Conservation (phyloP, 768 basidiomycete species). For the Lactarius sanguifluus region DNA sequence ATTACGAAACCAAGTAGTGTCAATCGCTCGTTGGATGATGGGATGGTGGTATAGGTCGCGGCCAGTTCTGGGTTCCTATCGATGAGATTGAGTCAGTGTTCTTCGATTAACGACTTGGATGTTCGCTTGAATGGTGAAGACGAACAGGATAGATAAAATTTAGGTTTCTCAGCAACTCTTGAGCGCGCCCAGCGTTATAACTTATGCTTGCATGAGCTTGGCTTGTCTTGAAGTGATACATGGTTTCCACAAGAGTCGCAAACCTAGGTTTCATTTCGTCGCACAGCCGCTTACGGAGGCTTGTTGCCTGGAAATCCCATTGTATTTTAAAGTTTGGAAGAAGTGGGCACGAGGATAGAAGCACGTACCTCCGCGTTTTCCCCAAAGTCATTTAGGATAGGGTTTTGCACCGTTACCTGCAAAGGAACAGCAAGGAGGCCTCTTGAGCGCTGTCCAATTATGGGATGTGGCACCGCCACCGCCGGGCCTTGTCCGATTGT, state of each 20-base stretch:
- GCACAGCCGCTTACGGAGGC: background rate
- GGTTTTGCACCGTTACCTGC: background rate
- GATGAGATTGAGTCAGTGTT: background rate
- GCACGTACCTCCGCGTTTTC: background rate
- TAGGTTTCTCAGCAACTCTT: slow-evolving; percentile 13
- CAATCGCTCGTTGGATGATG: slow-evolving; percentile 11
- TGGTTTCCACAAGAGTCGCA: slow-evolving; percentile 6
- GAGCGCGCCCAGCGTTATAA: slow-evolving; percentile 1
- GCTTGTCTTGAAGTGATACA: slow-evolving; percentile 9
- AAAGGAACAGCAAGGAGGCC: background rate
- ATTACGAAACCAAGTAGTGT: slow-evolving; percentile 8
- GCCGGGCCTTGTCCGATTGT: background rate
- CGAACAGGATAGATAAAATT: slow-evolving; percentile 19
- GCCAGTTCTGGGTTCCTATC: background rate
- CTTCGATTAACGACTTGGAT: background rate
- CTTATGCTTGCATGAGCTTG: slow-evolving; percentile 2
- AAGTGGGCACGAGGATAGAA: background rate
- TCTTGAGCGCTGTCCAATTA: background rate
- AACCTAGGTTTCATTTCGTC: slow-evolving; percentile 7
- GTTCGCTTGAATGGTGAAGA: background rate
- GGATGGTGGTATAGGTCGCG: slow-evolving; percentile 11
- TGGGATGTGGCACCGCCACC: background rate
- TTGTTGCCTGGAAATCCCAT: background rate
- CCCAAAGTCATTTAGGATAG: background rate
- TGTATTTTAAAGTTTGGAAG: background rate